Conservation (phyloP, 805 yeast genomes). For the Sugiyamaella lignohabitans region DNA sequence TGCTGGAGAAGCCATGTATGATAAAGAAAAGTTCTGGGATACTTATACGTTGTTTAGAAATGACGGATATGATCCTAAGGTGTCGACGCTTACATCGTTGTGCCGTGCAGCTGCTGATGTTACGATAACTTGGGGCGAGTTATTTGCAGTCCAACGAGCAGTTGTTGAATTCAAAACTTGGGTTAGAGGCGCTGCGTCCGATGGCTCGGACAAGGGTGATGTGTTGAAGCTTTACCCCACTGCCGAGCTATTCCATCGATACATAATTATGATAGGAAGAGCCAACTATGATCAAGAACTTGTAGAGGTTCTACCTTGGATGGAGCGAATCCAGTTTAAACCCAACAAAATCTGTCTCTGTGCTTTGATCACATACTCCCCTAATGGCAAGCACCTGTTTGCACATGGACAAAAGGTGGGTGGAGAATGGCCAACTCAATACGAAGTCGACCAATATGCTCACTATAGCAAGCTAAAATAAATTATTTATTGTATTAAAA, state of each 20-base stretch:
- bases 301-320: constrained; percentile 45
- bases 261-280: constrained; percentile 44
- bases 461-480: too few species aligned
- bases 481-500: too few species aligned
- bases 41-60: constrained; percentile 25
- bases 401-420: constrained; percentile 23
- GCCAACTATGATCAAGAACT: constrained; percentile 45
- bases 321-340: constrained; percentile 42
- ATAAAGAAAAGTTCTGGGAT: constrained; percentile 30
- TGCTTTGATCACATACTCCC: constrained; percentile 33
- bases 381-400: constrained; percentile 26
- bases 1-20: constrained; percentile 28
- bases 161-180: constrained; percentile 47
- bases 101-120: constrained; percentile 41
- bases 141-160: constrained; percentile 55
- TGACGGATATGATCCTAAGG: constrained; percentile 27
- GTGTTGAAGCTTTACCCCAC: constrained; percentile 39
- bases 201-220: constrained; percentile 25
- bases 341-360: constrained; percentile 40
- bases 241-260: constrained; percentile 44
- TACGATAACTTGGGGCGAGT: constrained; percentile 41
- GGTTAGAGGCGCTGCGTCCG: constrained; percentile 34
- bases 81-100: constrained; percentile 37
- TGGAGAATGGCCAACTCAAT: constrained; percentile 28
- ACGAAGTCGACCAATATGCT: constrained; percentile 21